Base-by-base conservation (phyloP, 2,329 filamentous ascomycete genomes). In the Claviceps africana region DNA sequence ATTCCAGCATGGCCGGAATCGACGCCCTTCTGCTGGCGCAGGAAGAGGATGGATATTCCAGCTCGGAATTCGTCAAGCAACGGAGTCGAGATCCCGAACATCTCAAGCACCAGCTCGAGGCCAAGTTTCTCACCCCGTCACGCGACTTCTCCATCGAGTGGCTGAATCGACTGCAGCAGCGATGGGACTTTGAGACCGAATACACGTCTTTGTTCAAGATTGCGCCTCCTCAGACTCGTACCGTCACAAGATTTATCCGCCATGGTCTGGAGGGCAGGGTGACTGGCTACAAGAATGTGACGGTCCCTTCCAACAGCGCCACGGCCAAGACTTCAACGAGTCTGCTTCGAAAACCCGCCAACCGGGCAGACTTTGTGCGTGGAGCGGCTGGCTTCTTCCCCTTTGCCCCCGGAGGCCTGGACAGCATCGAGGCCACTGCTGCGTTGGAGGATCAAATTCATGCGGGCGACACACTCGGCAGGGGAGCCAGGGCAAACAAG, bases 291-390 rank as follows among this genome's bases (percentile, higher is more conserved):
- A 86, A 84, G 63, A 93, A 96, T 65, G 87, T 97, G 49, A 96
- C 93, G 1, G 82, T 97, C 9, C 88, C 91, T 5, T 88, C 88
- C 35, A 86, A 83, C 61, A 94, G 86, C 61, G 88, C 86, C 17
- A 96, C 87, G 17, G 91, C 89, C 47, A 98, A 96, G 70, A 95
- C 95, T 63, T 96, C 89, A 2, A 97, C 90, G 0, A 95, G 89
- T 5, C 74, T 96, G 42, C 72, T 86, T 17, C 80, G 93, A 46
- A 94, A 94, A 63, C 91, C 91, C 3, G 91, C 88, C 15, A 83
- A 82, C 53, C 80, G 87, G 56, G 88, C 87, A 31, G 90, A 97
- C 48, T 95, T 97, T 67, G 90, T 97, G 13, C 79, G 91, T 55
- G 93, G 93, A 15, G 90, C 86, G 37, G 88, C 90, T 8, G 91